phyloP scores from a whole-genome alignment of 345 rosid species.

The Eucalyptus cloeziana region DNA sequence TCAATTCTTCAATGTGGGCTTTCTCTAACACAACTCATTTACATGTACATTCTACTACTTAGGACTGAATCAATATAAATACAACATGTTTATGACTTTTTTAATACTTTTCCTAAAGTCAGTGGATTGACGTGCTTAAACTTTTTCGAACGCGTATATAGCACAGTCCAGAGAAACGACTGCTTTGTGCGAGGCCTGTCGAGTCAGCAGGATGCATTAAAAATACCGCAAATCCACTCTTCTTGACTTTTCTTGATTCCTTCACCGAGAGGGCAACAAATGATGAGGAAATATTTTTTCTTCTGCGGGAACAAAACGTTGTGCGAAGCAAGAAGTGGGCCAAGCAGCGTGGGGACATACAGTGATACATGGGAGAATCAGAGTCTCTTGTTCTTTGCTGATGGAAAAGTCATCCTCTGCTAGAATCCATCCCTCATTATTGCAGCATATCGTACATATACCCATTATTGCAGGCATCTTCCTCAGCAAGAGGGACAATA shows the following conservation, averaged over 20 bases:
- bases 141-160: neutral
- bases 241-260: neutral
- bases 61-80: fast-evolving
- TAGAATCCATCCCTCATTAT: neutral
- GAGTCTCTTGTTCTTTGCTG: neutral
- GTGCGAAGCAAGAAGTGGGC: neutral
- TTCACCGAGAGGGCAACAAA: neutral
- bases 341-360: neutral
- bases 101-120: no score
- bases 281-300: neutral
- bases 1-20: fast-evolving
- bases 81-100: fast-evolving
- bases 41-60: no score
- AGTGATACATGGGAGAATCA: neutral
- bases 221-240: neutral
- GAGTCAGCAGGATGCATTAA: neutral
- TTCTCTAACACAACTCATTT: no score
- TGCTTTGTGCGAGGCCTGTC: neutral
- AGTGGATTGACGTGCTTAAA: neutral
- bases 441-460: neutral
- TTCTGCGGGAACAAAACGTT: neutral
- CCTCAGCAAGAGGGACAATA: neutral
- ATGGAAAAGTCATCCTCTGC: neutral
- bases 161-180: neutral
- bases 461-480: neutral